Evolutionary conservation across 768 basidiomycete species (phyloP).

Genomic region (Hypholoma fasciculare): DNA sequence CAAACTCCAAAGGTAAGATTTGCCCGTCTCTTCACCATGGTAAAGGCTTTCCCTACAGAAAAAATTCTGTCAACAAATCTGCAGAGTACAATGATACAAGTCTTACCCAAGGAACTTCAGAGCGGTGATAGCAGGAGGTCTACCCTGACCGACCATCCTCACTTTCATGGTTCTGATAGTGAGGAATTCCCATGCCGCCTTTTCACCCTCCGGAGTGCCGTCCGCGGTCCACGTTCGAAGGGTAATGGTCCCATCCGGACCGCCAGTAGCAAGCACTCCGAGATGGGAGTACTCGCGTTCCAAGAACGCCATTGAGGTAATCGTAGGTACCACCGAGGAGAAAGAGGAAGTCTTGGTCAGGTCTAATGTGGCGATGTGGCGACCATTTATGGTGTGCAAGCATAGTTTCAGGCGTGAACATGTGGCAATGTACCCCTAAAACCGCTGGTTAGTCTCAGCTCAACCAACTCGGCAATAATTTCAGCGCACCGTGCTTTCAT

Average conservation of each 20-base stretch:
- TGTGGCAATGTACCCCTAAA: slow-evolving; percentile 84
- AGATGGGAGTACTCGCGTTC: slow-evolving; percentile 83
- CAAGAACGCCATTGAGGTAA: slow-evolving; percentile 83
- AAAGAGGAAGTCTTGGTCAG: slow-evolving; percentile 46
- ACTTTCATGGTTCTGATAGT: slow-evolving; percentile 69
- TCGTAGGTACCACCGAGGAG: slow-evolving; percentile 47
- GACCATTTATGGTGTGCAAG: slow-evolving; percentile 85
- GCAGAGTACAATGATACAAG: background rate
- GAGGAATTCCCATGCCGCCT: slow-evolving; percentile 75
- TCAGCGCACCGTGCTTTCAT: slow-evolving; percentile 79
- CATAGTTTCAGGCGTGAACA: slow-evolving; percentile 72
- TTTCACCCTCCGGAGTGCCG: slow-evolving; percentile 63
- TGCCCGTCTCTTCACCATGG: slow-evolving; percentile 67
- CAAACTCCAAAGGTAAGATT: slow-evolving; percentile 55
- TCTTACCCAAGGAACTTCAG: slow-evolving; percentile 79
- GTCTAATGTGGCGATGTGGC: slow-evolving; percentile 72
- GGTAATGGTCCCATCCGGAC: slow-evolving; percentile 72
- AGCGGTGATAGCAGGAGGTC: slow-evolving; percentile 66
- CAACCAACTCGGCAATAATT: background rate
- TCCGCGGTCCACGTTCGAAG: slow-evolving; percentile 87
- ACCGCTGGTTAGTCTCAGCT: background rate
- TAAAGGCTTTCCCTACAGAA: slow-evolving; percentile 53
- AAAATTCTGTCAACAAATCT: background rate
- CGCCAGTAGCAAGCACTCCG: slow-evolving; percentile 81
- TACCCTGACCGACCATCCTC: slow-evolving; percentile 40